phyloP scores from a whole-genome alignment of 1,284 basidiomycete species.

The Dichomitus squalens region DNA sequence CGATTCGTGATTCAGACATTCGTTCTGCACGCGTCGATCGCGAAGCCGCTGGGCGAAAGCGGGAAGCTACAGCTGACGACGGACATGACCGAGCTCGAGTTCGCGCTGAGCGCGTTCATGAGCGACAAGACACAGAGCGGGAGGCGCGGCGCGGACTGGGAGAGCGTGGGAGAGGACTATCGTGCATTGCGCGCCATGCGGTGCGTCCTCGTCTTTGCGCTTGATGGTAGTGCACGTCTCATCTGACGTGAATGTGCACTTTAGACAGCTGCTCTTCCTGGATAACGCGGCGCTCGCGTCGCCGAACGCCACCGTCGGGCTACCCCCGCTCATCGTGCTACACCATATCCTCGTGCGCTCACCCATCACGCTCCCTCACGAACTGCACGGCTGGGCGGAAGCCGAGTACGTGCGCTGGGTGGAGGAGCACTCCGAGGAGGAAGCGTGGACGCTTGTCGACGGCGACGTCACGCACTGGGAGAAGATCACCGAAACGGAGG shows the following conservation, averaged over 20 bases:
- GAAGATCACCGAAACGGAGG: constrained; percentile 58
- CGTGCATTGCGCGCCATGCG: constrained; percentile 78
- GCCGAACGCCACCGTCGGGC: constrained; percentile 65
- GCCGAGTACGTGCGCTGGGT: constrained; percentile 91
- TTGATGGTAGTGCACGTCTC: constrained; percentile 4
- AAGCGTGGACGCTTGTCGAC: constrained; percentile 73
- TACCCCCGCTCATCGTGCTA: constrained; percentile 83
- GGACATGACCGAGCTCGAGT: constrained; percentile 96
- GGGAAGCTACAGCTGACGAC: constrained; percentile 91
- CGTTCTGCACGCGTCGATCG: constrained; percentile 87
- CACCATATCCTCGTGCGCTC: constrained; percentile 94
- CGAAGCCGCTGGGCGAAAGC: constrained; percentile 83
- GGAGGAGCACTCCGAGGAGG: constrained; percentile 74
- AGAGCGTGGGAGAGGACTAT: constrained; percentile 81
- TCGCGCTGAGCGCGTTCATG: constrained; percentile 81
- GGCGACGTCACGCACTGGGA: constrained; percentile 75
- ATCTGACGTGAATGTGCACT: neutral
- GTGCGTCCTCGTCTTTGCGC: constrained; percentile 42
- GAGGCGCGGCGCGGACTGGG: constrained; percentile 66
- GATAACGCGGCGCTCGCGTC: constrained; percentile 72
- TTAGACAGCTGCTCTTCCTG: constrained; percentile 86
- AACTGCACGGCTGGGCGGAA: constrained; percentile 89
- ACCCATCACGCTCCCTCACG: constrained; percentile 82
- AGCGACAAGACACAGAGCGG: constrained; percentile 51
- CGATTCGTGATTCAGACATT: constrained; percentile 83